Percentiles rank a stretch among this genome's conserved stretches.
Conservation (phyloP, 106 monocot genomes). For the Hemerocallis citrina region DNA sequence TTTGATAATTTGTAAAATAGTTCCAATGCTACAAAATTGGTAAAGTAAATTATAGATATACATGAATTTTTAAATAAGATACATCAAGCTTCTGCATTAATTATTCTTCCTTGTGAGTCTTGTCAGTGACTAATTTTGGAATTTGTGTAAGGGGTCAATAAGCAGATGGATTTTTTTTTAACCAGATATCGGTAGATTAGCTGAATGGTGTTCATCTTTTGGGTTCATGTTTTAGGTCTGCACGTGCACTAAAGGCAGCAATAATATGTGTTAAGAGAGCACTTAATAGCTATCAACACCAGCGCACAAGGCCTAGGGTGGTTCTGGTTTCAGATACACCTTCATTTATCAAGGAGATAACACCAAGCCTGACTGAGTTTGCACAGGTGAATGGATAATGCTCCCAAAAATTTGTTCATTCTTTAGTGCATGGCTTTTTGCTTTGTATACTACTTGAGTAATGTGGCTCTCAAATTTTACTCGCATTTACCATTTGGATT, state of each 20-base stretch:
- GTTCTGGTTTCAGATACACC: constrained; percentile 89
- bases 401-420: background rate
- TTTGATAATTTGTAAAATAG: no score
- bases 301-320: constrained; percentile 37
- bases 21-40: no score
- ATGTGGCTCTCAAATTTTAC: background rate
- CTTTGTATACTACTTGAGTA: background rate
- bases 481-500: background rate
- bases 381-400: constrained; percentile 41
- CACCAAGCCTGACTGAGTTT: constrained; percentile 42
- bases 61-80: no score
- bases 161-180: background rate
- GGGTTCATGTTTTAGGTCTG: constrained; percentile 37
- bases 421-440: background rate
- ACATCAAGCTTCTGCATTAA: no score
- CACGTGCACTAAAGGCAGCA: constrained; percentile 68
- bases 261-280: constrained; percentile 66
- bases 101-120: no score
- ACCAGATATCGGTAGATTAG: background rate
- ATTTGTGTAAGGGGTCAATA: background rate
- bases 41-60: no score
- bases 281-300: constrained; percentile 13
- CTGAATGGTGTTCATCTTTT: background rate
- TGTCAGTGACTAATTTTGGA: background rate
- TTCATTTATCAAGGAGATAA: constrained; percentile 63